Evolutionary conservation across 140 eudicot species (phyloP), one percentile per base, ranked within the genome.

Genomic region (Bidens hawaiensis): DNA sequence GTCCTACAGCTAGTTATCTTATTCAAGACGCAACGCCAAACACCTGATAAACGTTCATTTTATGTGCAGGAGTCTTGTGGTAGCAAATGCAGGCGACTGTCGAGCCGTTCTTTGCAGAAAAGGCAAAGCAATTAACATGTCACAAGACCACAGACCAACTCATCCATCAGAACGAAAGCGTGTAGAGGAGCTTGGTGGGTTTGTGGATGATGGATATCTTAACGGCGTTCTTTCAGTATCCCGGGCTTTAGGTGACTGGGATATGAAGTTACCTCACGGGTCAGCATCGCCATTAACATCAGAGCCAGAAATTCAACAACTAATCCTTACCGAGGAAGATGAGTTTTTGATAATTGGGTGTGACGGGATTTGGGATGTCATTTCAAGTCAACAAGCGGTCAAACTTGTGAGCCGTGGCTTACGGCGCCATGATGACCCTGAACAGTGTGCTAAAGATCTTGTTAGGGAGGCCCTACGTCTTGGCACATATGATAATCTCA

Each of bases 31-130:
- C 41, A 55, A 30, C 1, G 3, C 33, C 17, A 22, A 51, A 51
- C 16, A 15, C 41, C 1, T 3, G 3, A 27, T 55, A 4, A 24
- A 10, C 12, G 25, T 26, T 47, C 5, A 55, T 38, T 62, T 16
- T 30, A 31, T 16, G 48, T 67, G 36, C 75, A 87, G 95, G 83
- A 79, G 55, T 47, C 72, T 87, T 17, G 75, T 87, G 80, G 93
- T 87, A 68, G 95, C 93, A 0, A 87, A 87, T 59, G 95, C 69
- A 4, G 95, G 95, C 51, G 95, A 87, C 65, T 87, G 95, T 48
- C 67, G 95, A 64, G 95, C 95, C 13, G 95, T 87, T 31, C 78
- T 87, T 0, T 69, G 89, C 75, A 74, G 93, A 42, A 83, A 81
- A 71, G 95, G 95, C 0, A 81, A 78, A 65, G 88, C 95, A 17